These are phyloP conservation scores for Elsinoe batatas DNA, from an alignment of 2,329 filamentous ascomycete species.

Conservation along the genomic window DNA sequence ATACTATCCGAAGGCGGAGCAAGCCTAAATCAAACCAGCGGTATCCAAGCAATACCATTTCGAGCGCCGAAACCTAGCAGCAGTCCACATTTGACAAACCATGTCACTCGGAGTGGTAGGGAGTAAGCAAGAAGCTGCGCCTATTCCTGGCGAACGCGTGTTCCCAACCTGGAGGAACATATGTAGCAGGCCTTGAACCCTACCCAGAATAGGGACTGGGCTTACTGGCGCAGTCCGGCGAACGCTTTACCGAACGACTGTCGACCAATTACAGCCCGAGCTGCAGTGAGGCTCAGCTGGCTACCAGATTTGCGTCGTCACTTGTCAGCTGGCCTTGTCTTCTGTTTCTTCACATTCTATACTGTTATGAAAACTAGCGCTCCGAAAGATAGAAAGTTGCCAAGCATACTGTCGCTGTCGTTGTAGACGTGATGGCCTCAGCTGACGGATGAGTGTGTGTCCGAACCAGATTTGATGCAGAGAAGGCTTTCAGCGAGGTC, in stretches of 20 bases:
- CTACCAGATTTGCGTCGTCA: neutral
- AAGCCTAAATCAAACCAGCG: neutral
- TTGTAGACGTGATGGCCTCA: neutral
- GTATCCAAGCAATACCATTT: neutral
- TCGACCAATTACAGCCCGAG: neutral
- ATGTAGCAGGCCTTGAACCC: neutral
- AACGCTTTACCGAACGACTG: neutral
- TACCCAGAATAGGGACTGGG: neutral
- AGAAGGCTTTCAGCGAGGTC: neutral
- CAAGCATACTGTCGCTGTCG: neutral
- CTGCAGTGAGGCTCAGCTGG: neutral
- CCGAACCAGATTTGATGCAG: neutral
- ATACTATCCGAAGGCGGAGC: neutral
- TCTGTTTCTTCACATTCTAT: neutral
- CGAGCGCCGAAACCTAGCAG: neutral
- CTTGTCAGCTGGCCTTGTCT: neutral
- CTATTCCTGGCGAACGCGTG: neutral
- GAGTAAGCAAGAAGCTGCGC: neutral
- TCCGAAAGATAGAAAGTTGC: neutral
- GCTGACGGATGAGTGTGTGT: neutral
- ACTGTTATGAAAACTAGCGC: neutral
- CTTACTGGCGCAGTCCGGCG: neutral
- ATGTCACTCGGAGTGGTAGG: neutral
- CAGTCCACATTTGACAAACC: neutral
- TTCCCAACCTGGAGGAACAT: neutral